A percentile compares a stretch with the other conserved stretches of the same genome.
phyloP scores from a whole-genome alignment of 2,329 filamentous ascomycete genomes.

The Ceratocystis diversiconidia region DNA sequence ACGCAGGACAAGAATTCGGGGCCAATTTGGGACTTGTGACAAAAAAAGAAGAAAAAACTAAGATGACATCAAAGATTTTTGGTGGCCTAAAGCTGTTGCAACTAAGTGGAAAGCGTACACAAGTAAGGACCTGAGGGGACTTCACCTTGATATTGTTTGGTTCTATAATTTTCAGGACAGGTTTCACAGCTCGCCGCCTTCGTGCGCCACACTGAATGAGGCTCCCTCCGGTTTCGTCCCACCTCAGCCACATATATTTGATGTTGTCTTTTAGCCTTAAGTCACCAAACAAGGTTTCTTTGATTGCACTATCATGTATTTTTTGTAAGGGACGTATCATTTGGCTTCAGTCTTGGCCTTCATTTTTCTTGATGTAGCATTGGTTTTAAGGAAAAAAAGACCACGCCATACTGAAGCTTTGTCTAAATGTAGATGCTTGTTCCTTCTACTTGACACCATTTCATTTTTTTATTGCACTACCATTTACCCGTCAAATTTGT shows the following conservation, averaged over 20 bases:
- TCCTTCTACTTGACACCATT: not conserved
- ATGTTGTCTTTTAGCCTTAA: not conserved
- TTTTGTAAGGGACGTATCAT: too few species aligned
- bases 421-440: not conserved
- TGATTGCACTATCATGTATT: too few species aligned
- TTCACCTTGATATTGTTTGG: not conserved
- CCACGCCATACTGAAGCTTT: not conserved
- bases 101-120: not conserved
- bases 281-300: too few species aligned
- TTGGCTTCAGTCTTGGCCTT: too few species aligned
- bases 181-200: not conserved
- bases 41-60: not conserved
- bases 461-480: not conserved
- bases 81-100: too few species aligned
- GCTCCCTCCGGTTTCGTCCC: not conserved
- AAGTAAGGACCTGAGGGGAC: not conserved
- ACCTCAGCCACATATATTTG: not conserved
- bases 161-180: not conserved
- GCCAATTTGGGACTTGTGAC: not conserved
- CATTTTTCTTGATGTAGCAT: too few species aligned
- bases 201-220: not conserved
- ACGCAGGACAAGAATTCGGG: not conserved
- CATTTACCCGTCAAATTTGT: not conserved
- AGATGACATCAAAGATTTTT: too few species aligned
- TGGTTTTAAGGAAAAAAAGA: too few species aligned